These are phyloP conservation scores for Saraca asoca DNA, from an alignment of 331 rosid genomes.

Conservation along the genomic window DNA sequence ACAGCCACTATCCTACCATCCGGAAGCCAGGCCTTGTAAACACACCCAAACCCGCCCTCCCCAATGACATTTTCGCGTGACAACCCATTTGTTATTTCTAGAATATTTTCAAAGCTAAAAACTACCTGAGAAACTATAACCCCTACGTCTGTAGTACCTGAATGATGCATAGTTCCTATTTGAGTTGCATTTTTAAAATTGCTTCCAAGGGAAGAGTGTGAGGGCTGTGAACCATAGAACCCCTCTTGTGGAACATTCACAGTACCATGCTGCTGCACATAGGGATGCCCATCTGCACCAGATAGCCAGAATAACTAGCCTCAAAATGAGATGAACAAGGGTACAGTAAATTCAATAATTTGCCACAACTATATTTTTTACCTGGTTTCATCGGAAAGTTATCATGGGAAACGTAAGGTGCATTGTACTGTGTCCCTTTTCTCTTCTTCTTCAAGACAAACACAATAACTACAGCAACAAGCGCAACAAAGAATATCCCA, in stretches of 20 bases:
- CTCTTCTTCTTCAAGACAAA: conserved; percentile 35
- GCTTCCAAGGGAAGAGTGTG: conserved; percentile 31
- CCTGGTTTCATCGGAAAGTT: conserved; percentile 47
- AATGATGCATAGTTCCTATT: conserved; percentile 30
- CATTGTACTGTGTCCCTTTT: conserved; percentile 30
- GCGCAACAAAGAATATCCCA: conserved; percentile 45
- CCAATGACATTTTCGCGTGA: conserved; percentile 70
- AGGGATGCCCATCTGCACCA: conserved; percentile 59
- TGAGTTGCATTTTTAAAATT: conserved; percentile 48
- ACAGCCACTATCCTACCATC: conserved; percentile 79
- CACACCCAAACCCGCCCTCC: conserved; percentile 92
- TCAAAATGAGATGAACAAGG: conserved; percentile 6
- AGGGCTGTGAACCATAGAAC: conserved; percentile 37
- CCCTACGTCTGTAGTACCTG: conserved; percentile 43
- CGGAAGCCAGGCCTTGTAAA: conserved; percentile 70
- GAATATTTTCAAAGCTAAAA: conserved; percentile 67
- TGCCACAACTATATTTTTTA: neutral
- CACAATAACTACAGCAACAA: conserved; percentile 44
- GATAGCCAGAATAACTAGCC: conserved; percentile 28
- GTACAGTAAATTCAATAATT: neutral
- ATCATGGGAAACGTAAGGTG: conserved; percentile 38
- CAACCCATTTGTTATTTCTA: conserved; percentile 70
- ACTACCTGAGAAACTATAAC: conserved; percentile 40
- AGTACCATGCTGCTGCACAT: conserved; percentile 43
- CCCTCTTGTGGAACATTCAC: conserved; percentile 36